Conservation (phyloP, 106 monocot genomes). For the Apostasia shenzhenica region DNA sequence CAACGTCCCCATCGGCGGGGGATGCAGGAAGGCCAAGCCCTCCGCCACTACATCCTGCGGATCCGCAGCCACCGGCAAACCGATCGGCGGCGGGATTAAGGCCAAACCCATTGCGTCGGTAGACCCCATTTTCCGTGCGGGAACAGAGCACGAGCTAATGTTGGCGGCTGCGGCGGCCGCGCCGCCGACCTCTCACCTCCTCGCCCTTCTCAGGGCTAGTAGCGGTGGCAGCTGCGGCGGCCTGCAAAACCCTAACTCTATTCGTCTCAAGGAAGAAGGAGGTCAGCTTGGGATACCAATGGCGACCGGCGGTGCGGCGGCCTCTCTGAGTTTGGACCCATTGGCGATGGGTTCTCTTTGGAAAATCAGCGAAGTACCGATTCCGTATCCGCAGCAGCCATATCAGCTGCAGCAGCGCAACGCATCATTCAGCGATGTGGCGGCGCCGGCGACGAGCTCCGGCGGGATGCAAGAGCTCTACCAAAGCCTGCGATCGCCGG, state of each 20-base stretch:
- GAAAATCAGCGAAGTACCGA: slow-evolving; percentile 6
- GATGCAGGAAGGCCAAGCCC: slow-evolving; percentile 38
- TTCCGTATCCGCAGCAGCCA: neutral
- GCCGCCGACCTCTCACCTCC: slow-evolving; percentile 20
- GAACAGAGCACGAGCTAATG: neutral
- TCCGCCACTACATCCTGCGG: neutral
- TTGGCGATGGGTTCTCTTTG: slow-evolving; percentile 12
- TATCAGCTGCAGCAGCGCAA: slow-evolving; percentile 16
- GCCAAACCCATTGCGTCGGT: neutral
- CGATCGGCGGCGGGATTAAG: slow-evolving; percentile 2
- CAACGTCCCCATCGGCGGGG: slow-evolving; percentile 52
- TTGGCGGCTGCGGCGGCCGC: neutral
- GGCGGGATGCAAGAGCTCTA: slow-evolving; percentile 33
- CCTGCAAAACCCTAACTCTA: neutral
- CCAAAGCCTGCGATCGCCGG: slow-evolving; percentile 24
- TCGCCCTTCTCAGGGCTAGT: slow-evolving; percentile 20
- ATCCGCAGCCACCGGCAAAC: neutral
- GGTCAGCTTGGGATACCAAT: too few species aligned
- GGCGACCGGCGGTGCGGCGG: neutral
- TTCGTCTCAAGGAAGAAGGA: slow-evolving; percentile 25
- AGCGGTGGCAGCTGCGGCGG: slow-evolving; percentile 1
- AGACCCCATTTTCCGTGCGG: slow-evolving; percentile 5
- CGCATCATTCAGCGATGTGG: slow-evolving; percentile 12
- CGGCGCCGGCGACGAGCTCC: slow-evolving; percentile 12
- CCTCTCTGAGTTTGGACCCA: slow-evolving; percentile 10